phyloP scores from a whole-genome alignment of 2,329 filamentous ascomycete genomes.

The Neocatenulostroma microsporum region DNA sequence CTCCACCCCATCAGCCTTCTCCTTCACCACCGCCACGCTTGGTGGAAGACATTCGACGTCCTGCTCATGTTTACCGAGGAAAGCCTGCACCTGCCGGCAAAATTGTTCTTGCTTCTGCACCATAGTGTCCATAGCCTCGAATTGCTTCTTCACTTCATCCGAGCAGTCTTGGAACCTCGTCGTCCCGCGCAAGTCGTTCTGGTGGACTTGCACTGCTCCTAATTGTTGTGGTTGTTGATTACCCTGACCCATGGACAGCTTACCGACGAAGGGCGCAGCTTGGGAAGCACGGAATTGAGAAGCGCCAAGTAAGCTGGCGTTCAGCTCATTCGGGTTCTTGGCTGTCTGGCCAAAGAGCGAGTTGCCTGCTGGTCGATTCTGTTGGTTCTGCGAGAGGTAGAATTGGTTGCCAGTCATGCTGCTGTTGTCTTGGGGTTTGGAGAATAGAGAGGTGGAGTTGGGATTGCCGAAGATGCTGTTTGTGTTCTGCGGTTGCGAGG shows the following conservation, averaged over 20 bases:
- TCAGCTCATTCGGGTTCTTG: slow-evolving; percentile 4
- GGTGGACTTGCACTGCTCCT: slow-evolving; percentile 67
- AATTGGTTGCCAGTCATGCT: slow-evolving; percentile 6
- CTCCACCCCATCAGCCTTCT: slow-evolving; percentile 56
- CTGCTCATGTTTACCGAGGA: slow-evolving; percentile 55
- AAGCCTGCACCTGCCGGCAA: slow-evolving; percentile 64
- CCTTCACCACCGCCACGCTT: slow-evolving; percentile 57
- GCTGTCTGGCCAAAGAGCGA: slow-evolving; percentile 13
- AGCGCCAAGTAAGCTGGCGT: slow-evolving; percentile 13
- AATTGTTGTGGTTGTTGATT: slow-evolving; percentile 39
- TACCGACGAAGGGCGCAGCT: slow-evolving; percentile 24
- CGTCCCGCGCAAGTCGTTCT: slow-evolving; percentile 70
- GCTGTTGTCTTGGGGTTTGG: background rate
- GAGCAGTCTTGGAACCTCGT: slow-evolving; percentile 88
- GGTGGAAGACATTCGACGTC: slow-evolving; percentile 57
- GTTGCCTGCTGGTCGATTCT: background rate
- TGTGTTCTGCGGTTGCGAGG: slow-evolving; percentile 2
- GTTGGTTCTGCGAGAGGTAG: slow-evolving; percentile 4
- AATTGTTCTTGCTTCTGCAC: slow-evolving; percentile 72
- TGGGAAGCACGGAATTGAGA: slow-evolving; percentile 16
- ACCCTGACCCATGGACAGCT: slow-evolving; percentile 43
- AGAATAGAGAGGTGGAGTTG: slow-evolving; percentile 2
- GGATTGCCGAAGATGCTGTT: slow-evolving; percentile 7
- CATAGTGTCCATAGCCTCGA: slow-evolving; percentile 68
- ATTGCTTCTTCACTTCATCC: slow-evolving; percentile 69